Evolutionary conservation across 2,329 filamentous ascomycete genomes (phyloP), one percentile per base, ranked within the genome.

Genomic region (Nigrospora oryzae): DNA sequence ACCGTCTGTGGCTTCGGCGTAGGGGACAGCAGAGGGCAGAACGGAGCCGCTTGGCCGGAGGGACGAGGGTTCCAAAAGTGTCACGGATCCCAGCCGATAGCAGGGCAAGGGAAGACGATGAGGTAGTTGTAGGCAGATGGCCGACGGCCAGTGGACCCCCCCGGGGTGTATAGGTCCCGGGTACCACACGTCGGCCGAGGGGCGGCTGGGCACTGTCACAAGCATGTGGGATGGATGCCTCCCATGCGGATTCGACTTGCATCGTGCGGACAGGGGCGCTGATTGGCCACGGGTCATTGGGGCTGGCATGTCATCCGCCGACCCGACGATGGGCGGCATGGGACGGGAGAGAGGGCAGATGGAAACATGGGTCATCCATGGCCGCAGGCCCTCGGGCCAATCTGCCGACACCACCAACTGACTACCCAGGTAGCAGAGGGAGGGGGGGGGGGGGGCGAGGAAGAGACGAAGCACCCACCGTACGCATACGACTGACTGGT

Each of bases 271-370:
- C 48, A 44, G 48, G 38, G 30, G 47, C 49, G 38, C 36, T 57
- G 56, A 62, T 60, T 61, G 58, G 58, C 19, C 42, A 44, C 49
- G 50, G 41, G 37, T 48, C 42, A 38, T 36, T 48, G 47, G 49
- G 52, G 51, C 49, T 50, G 51, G 50, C 51, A 42, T 49, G 51
- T 53, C 55, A 60, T 62, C 59, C 59, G 59, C 53, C 59, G 51
- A 52, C 46, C 59, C 59, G 59, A 60, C 46, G 48, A 53, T 45
- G 49, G 49, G 48, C 49, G 47, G 49, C 46, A 46, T 46, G 45
- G 43, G 46, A 28, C 23, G 5, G 23, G 5, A 39, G 46, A 39
- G 46, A 43, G 49, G 48, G 49, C 45, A 47, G 43, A 40, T 48
- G 47, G 47, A 46, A 49, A 57, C 53, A 45, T 57, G 23, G 23